These are phyloP conservation scores for Cinnamomum chago DNA, from an alignment of 164 flowering plant genomes.

Conservation along the genomic window DNA sequence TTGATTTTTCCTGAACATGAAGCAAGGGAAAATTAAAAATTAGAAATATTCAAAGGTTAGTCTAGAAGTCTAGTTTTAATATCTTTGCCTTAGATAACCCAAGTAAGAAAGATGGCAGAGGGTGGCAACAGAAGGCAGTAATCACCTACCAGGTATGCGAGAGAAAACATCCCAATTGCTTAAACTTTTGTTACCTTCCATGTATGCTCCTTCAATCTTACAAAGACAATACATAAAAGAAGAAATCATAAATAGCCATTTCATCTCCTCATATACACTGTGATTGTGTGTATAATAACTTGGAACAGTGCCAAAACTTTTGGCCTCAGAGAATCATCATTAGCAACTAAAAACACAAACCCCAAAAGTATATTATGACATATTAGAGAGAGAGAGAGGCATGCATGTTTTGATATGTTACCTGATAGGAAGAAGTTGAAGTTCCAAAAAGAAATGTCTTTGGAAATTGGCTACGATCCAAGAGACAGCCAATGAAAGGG, in stretches of 20 bases:
- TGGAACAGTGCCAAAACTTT: neutral
- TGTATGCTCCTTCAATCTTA: slow-evolving; percentile 35
- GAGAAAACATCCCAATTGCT: slow-evolving; percentile 41
- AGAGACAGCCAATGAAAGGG: neutral
- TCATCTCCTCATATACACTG: neutral
- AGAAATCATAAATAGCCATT: neutral
- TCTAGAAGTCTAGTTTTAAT: no score
- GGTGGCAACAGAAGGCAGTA: neutral
- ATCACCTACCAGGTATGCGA: slow-evolving; percentile 16
- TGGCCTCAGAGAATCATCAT: neutral
- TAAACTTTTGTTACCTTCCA: slow-evolving; percentile 24
- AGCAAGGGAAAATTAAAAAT: neutral
- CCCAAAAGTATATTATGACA: no score
- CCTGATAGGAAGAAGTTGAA: slow-evolving; percentile 30
- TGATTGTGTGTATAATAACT: neutral
- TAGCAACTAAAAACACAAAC: no score
- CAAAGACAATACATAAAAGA: neutral
- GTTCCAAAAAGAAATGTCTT: slow-evolving; percentile 22
- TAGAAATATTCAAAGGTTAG: neutral
- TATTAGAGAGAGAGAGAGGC: neutral
- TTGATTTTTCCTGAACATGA: neutral
- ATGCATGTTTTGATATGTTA: neutral
- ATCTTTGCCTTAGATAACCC: neutral
- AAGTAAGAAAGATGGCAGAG: neutral
- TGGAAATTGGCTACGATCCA: slow-evolving; percentile 20